Conservation (phyloP, 441 rosid species). For the Hura crepitans region DNA sequence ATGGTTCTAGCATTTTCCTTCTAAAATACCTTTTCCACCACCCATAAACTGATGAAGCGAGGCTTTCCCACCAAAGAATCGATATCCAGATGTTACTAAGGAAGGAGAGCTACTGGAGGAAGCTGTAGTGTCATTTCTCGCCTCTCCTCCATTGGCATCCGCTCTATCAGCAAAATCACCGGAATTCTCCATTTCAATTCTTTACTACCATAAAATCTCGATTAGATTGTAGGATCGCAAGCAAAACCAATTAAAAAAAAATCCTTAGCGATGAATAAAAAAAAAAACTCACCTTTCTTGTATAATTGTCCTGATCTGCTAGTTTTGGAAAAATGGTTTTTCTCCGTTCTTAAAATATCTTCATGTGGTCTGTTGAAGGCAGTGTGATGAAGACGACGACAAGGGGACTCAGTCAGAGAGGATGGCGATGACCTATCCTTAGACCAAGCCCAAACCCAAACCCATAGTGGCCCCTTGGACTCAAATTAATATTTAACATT, state of each 20-base stretch:
- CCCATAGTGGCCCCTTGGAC: too few species aligned
- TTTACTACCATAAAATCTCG: not conserved
- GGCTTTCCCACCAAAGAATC: constrained; percentile 60
- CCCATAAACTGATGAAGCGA: constrained; percentile 80
- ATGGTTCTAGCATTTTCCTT: not conserved
- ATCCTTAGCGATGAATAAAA: not conserved
- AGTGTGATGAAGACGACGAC: not conserved
- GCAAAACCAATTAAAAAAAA: not conserved
- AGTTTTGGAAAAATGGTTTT: not conserved
- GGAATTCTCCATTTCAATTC: constrained; percentile 41
- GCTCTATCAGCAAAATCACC: constrained; percentile 30
- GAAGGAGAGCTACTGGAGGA: constrained; percentile 25
- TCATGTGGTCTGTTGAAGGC: not conserved
- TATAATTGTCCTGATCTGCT: not conserved
- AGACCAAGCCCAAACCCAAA: too few species aligned
- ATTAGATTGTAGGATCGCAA: not conserved
- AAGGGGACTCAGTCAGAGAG: not conserved
- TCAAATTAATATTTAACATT: too few species aligned
- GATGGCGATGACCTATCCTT: not conserved
- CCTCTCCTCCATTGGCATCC: constrained; percentile 38
- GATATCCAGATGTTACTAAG: constrained; percentile 29
- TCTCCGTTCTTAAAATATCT: not conserved
- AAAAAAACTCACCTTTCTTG: not conserved
- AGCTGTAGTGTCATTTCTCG: constrained; percentile 33
- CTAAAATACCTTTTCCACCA: constrained; percentile 57